Conservation (phyloP, 1,284 basidiomycete species). For the Ganoderma boninense region DNA sequence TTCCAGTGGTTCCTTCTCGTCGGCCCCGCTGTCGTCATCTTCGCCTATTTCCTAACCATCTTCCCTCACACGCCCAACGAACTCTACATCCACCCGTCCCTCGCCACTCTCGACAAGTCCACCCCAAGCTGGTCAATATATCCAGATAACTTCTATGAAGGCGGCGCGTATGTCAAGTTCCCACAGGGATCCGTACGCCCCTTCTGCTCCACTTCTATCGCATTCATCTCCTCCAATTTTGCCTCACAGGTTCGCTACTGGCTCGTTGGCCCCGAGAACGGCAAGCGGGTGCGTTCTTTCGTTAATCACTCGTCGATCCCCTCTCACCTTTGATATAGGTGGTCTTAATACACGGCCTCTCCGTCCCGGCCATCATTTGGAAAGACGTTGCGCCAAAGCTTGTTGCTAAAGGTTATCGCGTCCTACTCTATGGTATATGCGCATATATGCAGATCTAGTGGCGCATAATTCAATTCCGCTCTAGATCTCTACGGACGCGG, state of each 20-base stretch:
- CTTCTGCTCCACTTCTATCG: constrained; percentile 10
- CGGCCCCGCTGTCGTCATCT: constrained; percentile 64
- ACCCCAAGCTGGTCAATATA: constrained; percentile 72
- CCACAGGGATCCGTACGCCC: constrained; percentile 63
- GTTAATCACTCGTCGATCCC: constrained; percentile 2
- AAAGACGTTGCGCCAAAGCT: constrained; percentile 72
- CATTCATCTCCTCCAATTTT: constrained; percentile 26
- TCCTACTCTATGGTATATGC: constrained; percentile 72
- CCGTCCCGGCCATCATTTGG: constrained; percentile 79
- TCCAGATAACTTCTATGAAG: constrained; percentile 70
- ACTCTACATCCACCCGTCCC: constrained; percentile 59
- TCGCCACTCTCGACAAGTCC: constrained; percentile 62
- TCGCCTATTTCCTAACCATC: constrained; percentile 65
- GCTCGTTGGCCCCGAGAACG: constrained; percentile 75
- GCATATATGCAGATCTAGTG: not conserved
- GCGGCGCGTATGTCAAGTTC: constrained; percentile 69
- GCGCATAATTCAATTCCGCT: not conserved
- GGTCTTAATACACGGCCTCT: constrained; percentile 81
- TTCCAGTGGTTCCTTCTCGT: constrained; percentile 64
- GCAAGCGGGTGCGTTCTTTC: constrained; percentile 60
- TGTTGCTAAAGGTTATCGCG: constrained; percentile 70
- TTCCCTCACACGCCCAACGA: constrained; percentile 67
- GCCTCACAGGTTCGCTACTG: constrained; percentile 71
- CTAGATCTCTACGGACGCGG: constrained; percentile 82
- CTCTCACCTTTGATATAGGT: constrained; percentile 52